Conservation (phyloP, 306 rosid species). For the Echinosophora koreensis region DNA sequence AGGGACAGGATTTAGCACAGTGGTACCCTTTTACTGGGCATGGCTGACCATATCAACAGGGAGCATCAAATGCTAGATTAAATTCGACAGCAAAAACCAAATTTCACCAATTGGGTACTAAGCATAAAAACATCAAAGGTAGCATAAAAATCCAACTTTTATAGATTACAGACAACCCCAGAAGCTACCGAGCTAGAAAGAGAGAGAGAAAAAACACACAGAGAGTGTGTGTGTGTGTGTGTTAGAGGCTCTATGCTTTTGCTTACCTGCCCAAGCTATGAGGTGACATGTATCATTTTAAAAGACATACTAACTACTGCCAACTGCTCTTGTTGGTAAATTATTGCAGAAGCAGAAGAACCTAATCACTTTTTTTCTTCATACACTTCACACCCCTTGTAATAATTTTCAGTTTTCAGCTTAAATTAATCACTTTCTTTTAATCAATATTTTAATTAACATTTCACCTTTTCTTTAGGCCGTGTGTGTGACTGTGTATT, state of each 20-base stretch:
- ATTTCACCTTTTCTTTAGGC: slow-evolving; percentile 31
- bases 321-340: slow-evolving; percentile 88
- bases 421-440: slow-evolving; percentile 26
- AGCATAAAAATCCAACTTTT: slow-evolving; percentile 65
- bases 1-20: slow-evolving; percentile 51
- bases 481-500: slow-evolving; percentile 31
- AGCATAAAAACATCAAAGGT: slow-evolving; percentile 60
- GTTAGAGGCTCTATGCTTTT: slow-evolving; percentile 35
- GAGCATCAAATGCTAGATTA: slow-evolving; percentile 62
- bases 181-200: slow-evolving; percentile 51
- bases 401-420: slow-evolving; percentile 38
- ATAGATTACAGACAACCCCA: slow-evolving; percentile 61
- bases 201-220: slow-evolving; percentile 37
- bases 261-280: slow-evolving; percentile 71
- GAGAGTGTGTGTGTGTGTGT: neutral
- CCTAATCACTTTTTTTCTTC: slow-evolving; percentile 50
- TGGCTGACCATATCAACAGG: slow-evolving; percentile 45
- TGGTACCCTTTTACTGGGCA: slow-evolving; percentile 44
- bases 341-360: slow-evolving; percentile 77
- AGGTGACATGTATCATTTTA: slow-evolving; percentile 79
- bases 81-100: slow-evolving; percentile 51
- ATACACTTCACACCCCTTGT: slow-evolving; percentile 53
- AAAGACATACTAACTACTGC: slow-evolving; percentile 84
- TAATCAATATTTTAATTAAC: slow-evolving; percentile 6
- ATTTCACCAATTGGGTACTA: slow-evolving; percentile 61